These are phyloP conservation scores for Nadsonia commutata DNA, from an alignment of 1,139 yeast genomes.

Conservation along the genomic window DNA sequence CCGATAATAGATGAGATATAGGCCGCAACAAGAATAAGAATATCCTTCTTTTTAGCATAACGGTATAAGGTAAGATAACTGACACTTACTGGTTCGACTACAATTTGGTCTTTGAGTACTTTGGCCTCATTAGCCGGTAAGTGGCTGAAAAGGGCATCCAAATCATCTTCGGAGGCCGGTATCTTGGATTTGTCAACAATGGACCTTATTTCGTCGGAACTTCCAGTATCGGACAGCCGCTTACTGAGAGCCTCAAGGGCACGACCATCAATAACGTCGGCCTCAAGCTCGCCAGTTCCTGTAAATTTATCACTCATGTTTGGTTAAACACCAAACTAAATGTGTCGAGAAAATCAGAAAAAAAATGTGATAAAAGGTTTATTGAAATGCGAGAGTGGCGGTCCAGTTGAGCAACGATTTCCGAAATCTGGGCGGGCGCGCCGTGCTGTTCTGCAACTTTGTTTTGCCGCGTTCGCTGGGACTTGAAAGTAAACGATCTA, in stretches of 20 bases:
- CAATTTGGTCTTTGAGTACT: constrained; percentile 1
- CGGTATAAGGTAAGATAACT: constrained; percentile 22
- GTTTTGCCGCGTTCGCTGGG: too few species aligned
- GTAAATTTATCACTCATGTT: too few species aligned
- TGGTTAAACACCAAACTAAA: too few species aligned
- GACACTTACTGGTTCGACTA: constrained; percentile 9
- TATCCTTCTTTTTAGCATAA: constrained; percentile 22
- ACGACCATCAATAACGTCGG: neutral
- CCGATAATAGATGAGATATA: constrained; percentile 20
- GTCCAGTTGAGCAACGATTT: too few species aligned
- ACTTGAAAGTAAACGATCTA: too few species aligned
- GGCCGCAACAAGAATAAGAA: constrained; percentile 17
- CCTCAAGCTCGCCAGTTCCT: neutral
- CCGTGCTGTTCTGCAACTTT: too few species aligned
- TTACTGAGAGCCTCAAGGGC: neutral
- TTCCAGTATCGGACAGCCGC: neutral
- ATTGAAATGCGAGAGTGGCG: too few species aligned
- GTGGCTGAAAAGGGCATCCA: constrained; percentile 1
- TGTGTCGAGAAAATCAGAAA: too few species aligned
- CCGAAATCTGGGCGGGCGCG: too few species aligned
- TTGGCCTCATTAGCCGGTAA: neutral
- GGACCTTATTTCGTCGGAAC: neutral
- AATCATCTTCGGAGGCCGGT: neutral
- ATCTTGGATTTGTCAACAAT: too few species aligned
- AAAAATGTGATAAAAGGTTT: too few species aligned